A percentile compares a stretch with the other conserved stretches of the same genome.
These are phyloP conservation scores for Halophytophthora polymorphica DNA, from an alignment of 352 stramenopile genomes.

Conservation along the genomic window DNA sequence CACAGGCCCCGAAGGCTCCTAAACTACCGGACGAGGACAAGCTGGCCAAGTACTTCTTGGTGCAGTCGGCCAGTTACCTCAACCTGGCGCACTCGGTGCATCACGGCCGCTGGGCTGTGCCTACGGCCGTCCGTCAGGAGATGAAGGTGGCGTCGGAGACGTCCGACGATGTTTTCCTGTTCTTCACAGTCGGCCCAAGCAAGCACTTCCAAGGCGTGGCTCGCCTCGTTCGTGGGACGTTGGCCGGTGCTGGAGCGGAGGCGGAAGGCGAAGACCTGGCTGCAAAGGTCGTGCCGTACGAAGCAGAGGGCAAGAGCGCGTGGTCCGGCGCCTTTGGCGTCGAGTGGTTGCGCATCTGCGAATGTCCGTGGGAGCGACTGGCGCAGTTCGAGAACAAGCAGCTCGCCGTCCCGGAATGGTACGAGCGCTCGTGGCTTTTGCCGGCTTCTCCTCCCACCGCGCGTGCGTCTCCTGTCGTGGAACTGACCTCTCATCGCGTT, in stretches of 20 bases:
- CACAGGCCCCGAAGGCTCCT: conserved; percentile 10
- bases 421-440: conserved; percentile 8
- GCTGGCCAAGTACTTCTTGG: conserved; percentile 78
- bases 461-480: background rate
- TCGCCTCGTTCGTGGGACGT: conserved; percentile 30
- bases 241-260: conserved; percentile 20
- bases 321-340: conserved; percentile 70
- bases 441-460: background rate
- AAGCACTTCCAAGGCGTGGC: conserved; percentile 82
- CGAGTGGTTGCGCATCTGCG: conserved; percentile 85
- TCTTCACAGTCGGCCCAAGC: conserved; percentile 67
- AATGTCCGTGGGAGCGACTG: conserved; percentile 83
- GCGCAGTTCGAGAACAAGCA: conserved; percentile 71
- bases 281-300: conserved; percentile 49
- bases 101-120: conserved; percentile 61
- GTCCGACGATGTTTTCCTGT: conserved; percentile 78
- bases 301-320: conserved; percentile 37
- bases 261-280: conserved; percentile 55
- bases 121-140: conserved; percentile 43
- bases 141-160: conserved; percentile 74
- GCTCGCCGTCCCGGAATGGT: conserved; percentile 56
- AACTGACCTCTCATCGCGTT: conserved; percentile 7
- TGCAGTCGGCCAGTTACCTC: conserved; percentile 79
- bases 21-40: conserved; percentile 71
- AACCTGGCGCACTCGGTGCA: conserved; percentile 84